phyloP scores from a whole-genome alignment of 305 asterid genomes.

The Fraxinus xanthoxyloides region DNA sequence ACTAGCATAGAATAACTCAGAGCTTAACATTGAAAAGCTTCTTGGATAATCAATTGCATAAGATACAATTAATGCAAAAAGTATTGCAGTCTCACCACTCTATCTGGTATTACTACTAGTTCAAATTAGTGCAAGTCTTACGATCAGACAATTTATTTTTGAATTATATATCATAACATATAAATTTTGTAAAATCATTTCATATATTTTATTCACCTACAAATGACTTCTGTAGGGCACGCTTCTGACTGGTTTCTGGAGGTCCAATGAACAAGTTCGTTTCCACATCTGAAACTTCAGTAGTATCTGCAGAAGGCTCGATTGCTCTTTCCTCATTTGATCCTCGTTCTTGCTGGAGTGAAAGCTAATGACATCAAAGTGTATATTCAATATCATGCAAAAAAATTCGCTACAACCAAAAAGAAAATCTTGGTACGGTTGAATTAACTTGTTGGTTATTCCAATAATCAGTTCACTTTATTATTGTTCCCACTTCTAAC shows the following conservation, averaged over 20 bases:
- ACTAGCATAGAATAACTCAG: not conserved
- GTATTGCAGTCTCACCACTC: not conserved
- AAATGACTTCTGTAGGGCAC: not conserved
- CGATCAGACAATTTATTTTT: not conserved
- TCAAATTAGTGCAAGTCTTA: not conserved
- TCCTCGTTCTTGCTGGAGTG: conserved; percentile 19
- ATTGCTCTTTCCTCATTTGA: conserved; percentile 35
- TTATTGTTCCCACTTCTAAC: not conserved
- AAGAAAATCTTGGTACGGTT: not conserved
- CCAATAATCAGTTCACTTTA: not conserved
- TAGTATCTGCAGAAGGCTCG: conserved; percentile 42
- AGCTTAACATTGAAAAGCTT: not conserved
- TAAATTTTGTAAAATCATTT: not conserved
- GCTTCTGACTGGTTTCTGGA: conserved; percentile 63
- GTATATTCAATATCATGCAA: not conserved
- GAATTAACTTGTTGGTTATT: not conserved
- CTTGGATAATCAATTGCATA: not conserved
- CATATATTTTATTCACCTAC: not conserved
- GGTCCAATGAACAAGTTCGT: conserved; percentile 81
- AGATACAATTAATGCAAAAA: not conserved
- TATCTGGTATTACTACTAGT: not conserved
- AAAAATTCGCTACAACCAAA: not conserved
- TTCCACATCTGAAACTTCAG: conserved; percentile 78
- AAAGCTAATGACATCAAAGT: conserved; percentile 22
- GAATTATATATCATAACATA: not conserved